Evolutionary conservation across 1,284 basidiomycete species (phyloP), one percentile per base, ranked within the genome.

Genomic region (Rhodofomes roseus): DNA sequence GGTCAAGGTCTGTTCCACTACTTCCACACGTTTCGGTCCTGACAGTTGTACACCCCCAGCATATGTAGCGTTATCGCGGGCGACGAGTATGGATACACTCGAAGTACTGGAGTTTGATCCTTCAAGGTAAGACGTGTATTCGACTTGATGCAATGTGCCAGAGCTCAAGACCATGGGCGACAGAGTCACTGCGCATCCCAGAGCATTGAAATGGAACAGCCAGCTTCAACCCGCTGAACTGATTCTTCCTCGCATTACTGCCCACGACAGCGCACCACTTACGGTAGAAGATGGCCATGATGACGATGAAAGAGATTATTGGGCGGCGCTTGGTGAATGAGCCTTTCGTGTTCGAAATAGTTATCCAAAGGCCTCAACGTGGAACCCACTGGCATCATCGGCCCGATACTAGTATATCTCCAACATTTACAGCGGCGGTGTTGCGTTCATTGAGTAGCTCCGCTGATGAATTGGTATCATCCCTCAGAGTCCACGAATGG

Each of bases 51-150:
- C 34, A 11, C 25, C 41, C 37, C 37, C 76, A 78, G 84, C 84
- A 3, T 89, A 89, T 66, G 86, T 89, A 16, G 87, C 87, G 0
- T 74, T 90, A 7, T 87, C 85, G 8, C 82, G 88, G 58, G 88
- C 88, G 1, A 88, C 85, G 0, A 82, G 78, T 20, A 73, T 90
- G 59, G 82, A 89, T 37, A 81, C 82, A 0, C 73, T 90, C 20
- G 83, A 90, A 68, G 84, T 90, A 2, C 62, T 79, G 8, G 78
- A 81, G n/a, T 89, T 89, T 72, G 76, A 79, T 52, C 67, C 77
- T 0, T 71, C 72, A 23, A 85, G 82, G 83, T 82, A 50, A 65
- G 72, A 67, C 27, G 8, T 79, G 78, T 34, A 68, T 76, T 3
- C 64, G 1, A 74, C 7, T 78, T 82, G 16, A 36, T 22, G 18